Base-by-base conservation (phyloP, 2,329 filamentous ascomycete species). In the Chaetomiaceae sp. region DNA sequence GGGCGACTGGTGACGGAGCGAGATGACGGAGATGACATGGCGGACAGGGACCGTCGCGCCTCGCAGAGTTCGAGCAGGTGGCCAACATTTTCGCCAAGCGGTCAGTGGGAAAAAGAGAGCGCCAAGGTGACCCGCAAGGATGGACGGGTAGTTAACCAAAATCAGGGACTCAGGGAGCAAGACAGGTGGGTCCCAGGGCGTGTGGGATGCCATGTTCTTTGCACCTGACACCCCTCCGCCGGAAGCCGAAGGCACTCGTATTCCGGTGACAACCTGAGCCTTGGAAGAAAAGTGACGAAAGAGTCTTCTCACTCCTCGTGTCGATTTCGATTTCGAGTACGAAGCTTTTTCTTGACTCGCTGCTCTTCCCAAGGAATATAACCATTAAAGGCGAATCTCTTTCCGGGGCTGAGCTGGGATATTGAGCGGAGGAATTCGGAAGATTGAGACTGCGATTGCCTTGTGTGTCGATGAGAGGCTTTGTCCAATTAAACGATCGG, bases 1-100 rank as follows among this genome's bases (percentile, higher is more conserved):
- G 48, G 55, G 55, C 43, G 55, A 55, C 60, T 22, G 27, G 49
- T 44, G 33, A 44, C 48, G 31, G 37, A 29, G 33, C 17, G 20
- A 44, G 34, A 60, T 61, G 61, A 62, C 60, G 59, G 60, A 59
- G 60, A 62, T 59, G 60, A 60, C 55, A 60, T 27, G 56, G 58
- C 54, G 44, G 51, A 22, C 47, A 44, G 37, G 47, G 52, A 37
- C 54, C 29, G 48, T 55, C 46, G 51, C 53, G 51, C 53, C 53
- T 52, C 49, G 37, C 42, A 37, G 38, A 54, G 47, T 25, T 29
- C n/a, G 20, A n/a, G 29, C 29, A 46, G 51, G 58, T 56, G 58
- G 56, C 53, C 54, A 57, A 46, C 25, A 27, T 44, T 53, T 52
- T 12, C 51, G 56, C 55, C 54, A 60, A 57, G 43, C 45, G 37